Conservation (phyloP, 345 rosid species). For the Adansonia digitata region DNA sequence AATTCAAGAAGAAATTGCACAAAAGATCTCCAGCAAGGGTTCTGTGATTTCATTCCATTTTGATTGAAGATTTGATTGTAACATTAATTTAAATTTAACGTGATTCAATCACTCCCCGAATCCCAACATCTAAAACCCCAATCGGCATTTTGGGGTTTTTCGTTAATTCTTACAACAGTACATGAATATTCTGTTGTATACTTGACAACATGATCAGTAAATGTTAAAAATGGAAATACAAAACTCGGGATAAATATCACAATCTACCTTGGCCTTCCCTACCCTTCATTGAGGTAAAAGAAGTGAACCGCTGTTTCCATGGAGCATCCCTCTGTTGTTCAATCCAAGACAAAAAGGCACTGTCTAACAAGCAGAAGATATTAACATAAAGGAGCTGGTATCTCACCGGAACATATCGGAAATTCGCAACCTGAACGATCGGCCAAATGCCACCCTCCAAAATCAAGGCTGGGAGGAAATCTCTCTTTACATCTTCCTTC, state of each 20-base stretch:
- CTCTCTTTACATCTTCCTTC: conserved; percentile 80
- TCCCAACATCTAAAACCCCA: conserved; percentile 4
- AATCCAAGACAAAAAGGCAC: conserved; percentile 77
- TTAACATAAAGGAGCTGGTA: conserved; percentile 93
- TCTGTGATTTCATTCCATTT: neutral
- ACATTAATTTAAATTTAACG: neutral
- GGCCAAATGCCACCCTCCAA: conserved; percentile 91
- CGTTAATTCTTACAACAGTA: conserved; percentile 5
- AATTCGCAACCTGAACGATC: conserved; percentile 73
- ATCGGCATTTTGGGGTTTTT: conserved; percentile 2
- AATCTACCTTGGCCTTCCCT: conserved; percentile 43
- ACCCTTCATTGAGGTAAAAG: conserved; percentile 46
- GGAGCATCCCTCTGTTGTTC: conserved; percentile 93
- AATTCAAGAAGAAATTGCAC: neutral
- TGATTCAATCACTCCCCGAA: neutral
- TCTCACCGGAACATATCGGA: conserved; percentile 73
- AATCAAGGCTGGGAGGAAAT: conserved; percentile 79
- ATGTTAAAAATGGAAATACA: neutral
- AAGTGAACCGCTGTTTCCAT: conserved; percentile 81
- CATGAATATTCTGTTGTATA: neutral
- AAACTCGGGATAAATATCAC: conserved; percentile 18
- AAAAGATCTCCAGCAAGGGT: neutral
- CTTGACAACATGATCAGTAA: neutral
- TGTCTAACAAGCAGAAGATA: conserved; percentile 81
- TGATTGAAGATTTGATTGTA: neutral